Percentiles rank a stretch among this genome's conserved stretches.
phyloP scores from a whole-genome alignment of 2,329 filamentous ascomycete genomes.

The Aspergillus candidus region DNA sequence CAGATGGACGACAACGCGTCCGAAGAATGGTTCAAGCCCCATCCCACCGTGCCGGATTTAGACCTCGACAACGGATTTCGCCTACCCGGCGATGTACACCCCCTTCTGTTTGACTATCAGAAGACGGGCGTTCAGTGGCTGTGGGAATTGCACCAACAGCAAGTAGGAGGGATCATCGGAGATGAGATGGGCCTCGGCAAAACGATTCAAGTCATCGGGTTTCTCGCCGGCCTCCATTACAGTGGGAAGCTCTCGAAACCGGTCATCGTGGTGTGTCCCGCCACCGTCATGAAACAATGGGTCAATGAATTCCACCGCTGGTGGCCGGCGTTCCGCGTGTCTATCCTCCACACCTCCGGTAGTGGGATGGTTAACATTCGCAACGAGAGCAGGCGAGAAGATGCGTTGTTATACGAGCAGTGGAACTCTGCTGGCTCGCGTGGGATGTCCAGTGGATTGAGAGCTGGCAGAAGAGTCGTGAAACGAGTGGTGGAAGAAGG shows the following conservation, averaged over 20 bases:
- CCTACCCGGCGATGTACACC: conserved; percentile 87
- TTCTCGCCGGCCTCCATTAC: conserved; percentile 85
- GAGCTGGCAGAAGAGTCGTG: conserved; percentile 72
- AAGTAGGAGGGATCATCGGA: conserved; percentile 88
- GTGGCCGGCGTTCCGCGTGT: conserved; percentile 98
- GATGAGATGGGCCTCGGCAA: conserved; percentile 99
- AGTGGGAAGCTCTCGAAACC: conserved; percentile 79
- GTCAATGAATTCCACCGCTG: conserved; percentile 97
- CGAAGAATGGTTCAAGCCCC: conserved; percentile 74
- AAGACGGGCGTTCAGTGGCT: conserved; percentile 97
- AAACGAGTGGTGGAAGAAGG: conserved; percentile 75
- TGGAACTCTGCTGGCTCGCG: conserved; percentile 40
- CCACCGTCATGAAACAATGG: conserved; percentile 94
- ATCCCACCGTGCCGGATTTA: conserved; percentile 74
- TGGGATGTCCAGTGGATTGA: conserved; percentile 49
- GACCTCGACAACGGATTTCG: conserved; percentile 68
- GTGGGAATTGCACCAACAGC: conserved; percentile 81
- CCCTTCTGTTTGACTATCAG: conserved; percentile 91
- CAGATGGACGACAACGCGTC: conserved; percentile 30
- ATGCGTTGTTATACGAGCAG: conserved; percentile 54
- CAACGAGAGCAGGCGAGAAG: conserved; percentile 57
- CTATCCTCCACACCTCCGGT: conserved; percentile 89
- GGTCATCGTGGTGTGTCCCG: conserved; percentile 85
- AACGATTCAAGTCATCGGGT: conserved; percentile 74
- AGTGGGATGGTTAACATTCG: conserved; percentile 87